Base-by-base conservation (phyloP, 2,329 filamentous ascomycete genomes). In the Coniella lustricola region DNA sequence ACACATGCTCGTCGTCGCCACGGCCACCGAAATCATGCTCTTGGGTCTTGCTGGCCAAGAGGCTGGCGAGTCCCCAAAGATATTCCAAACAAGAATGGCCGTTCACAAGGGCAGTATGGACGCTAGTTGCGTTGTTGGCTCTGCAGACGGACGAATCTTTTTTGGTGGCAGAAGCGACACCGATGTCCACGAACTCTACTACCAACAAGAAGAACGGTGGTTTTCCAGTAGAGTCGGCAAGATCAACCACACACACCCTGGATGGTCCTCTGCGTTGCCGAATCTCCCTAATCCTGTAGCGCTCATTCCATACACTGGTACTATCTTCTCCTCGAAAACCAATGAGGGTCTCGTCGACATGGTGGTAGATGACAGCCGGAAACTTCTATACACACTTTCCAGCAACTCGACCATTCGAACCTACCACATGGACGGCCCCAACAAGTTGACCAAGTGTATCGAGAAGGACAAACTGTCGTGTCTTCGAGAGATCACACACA, bases 151-250 rank as follows among this genome's bases (percentile, higher is more conserved):
- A 8, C 86, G 93, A 53, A 93, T 98, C 55, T 98, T 98, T 72
- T 95, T 96, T 61, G 84, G 86, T 36, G 88, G 90, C 33, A 78
- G 77, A 44, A 77, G 75, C 44, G 87, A 91, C 56, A 89, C 89
- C 55, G 90, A 97, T 59, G 81, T 98, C 41, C 88, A 93, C 64
- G 93, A 98, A 67, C 78, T 98, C 46, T 90, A 86, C 57, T 98
- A 98, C 64, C 91, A 97, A 67, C 90, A 95, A 61, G 90, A 97
- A 65, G 93, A 98, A 67, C 85, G 87, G 58, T 98, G 93, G 93
- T 98, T 98, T 63, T 85, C 87, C 46, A 90, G 83, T 65, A 81
- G 86, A 56, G 94, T 88, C 63, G 83, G 85, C 52, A 95, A 90
- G 67, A 82, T 91, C 54, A 94, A 94, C 62, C 93, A 96, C 64